Base-by-base conservation (phyloP, 2,329 filamentous ascomycete genomes). In the Scytalidium sp. region DNA sequence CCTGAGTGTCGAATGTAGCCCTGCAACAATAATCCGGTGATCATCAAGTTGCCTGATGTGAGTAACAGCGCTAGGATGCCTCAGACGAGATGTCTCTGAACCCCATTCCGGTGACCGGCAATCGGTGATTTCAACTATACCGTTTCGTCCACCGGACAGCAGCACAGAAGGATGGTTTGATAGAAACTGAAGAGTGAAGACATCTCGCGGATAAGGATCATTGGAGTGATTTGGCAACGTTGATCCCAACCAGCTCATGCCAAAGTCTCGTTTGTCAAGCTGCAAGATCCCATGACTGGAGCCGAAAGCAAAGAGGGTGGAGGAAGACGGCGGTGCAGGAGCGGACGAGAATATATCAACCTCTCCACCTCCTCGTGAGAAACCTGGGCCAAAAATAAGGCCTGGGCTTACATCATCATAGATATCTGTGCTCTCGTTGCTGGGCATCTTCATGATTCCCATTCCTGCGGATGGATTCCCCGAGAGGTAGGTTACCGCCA, bases 11-110 rank as follows among this genome's bases (percentile, higher is more conserved):
- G 70, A 71, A 25, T 65, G 58, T 2, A 81, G 64, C 1, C 81
- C 80, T 0, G 79, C 74, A 3, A 76, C 75, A 2, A 85, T 66
- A 19, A 84, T 66, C 41, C 77, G 74, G 56, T 80, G 65, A 7
- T 66, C 63, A 44, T 74, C 72, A 2, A 83, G 57, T 46, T 75
- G 72, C 27, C 70, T 71, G 25, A 84, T 61, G 50, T 81, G 77
- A 0, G 78, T 70, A 43, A 80, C 70, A 19, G 53, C 51, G 45
- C 70, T 73, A 5, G 62, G 57, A 48, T 75, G 69, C 13, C 56
- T 46, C 39, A 70, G 56, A 3, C 52, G 50, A 23, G 60, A 50
- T 42, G 57, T 54, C 0, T 50, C 36, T 6, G 39, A 17, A n/a
- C 36, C 22, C 5, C 19, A 60, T 1, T 65, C 50, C 39, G 65